Evolutionary conservation across 2,329 filamentous ascomycete genomes (phyloP), one percentile per base, ranked within the genome.

Genomic region (Epichloe gansuensis): DNA sequence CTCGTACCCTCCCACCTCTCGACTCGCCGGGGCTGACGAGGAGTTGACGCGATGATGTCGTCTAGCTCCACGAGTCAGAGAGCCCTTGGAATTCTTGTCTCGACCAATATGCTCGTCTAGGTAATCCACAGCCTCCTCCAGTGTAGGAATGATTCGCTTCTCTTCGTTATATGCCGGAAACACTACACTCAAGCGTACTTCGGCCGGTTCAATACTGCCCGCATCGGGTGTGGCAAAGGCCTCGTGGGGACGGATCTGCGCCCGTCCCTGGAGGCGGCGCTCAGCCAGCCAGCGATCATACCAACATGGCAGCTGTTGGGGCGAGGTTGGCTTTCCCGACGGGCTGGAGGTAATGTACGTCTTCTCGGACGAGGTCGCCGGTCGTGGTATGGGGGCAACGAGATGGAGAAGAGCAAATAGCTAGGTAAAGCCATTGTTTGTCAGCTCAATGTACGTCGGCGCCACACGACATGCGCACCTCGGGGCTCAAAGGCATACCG

Each of bases 161-260:
- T 91, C 85, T 65, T 98, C 93, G 60, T 98, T 98, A 76, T 90
- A 98, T 9, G 93, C 93, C 0, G 93, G 93, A 44, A 98, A 85
- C 0, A 98, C 89, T 7, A 97, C 83, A 51, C 87, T 93, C 74
- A 98, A 82, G 65, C 86, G 86, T n/a, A 96, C 70, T 56, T 91
- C 83, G 13, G 90, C 80, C 2, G 83, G 77, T 57, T 90, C 85
- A 52, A 94, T 85, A 45, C 73, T 69, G 59, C 80, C 76, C 15
- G 75, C 67, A 57, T 81, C 74, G 41, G 68, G 67, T 3, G 68
- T 63, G 45, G 68, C 66, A 57, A 65, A 68, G 4, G 70, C 70
- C 64, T 56, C 70, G 63, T 57, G 70, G 61, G 61, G 61, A 55
- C 58, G 56, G 39, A 63, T 55, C 34, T 61, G 65, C 5, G n/a